A percentile compares a stretch with the other conserved stretches of the same genome.
Conservation (phyloP, 2,329 filamentous ascomycete genomes). For the Neonectria coccinea region DNA sequence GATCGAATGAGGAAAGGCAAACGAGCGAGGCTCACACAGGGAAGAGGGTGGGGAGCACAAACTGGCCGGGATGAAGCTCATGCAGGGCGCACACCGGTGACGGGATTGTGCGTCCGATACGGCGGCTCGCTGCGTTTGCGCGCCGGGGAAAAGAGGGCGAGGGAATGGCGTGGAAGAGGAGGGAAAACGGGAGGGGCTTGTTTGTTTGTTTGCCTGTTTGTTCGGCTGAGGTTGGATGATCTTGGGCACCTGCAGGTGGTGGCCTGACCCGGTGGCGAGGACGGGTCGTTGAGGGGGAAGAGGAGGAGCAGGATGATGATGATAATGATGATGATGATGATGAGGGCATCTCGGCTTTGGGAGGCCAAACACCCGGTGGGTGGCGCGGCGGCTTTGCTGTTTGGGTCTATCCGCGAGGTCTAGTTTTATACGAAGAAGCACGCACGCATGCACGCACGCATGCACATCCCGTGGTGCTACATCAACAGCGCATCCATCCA, state of each 20-base stretch:
- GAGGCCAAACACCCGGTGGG: conserved; percentile 10
- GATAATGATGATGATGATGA: no score
- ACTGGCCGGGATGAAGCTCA: conserved; percentile 19
- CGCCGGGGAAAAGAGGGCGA: neutral
- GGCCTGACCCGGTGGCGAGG: conserved; percentile 13
- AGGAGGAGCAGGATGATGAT: neutral
- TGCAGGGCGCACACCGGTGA: conserved; percentile 26
- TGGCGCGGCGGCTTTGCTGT: conserved; percentile 1
- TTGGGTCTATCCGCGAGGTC: neutral
- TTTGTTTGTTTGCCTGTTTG: neutral
- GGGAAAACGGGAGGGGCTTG: neutral
- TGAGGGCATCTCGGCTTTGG: neutral
- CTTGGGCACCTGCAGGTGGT: conserved; percentile 5
- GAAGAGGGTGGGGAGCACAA: neutral
- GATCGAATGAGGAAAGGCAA: neutral
- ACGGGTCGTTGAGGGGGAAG: conserved; percentile 1
- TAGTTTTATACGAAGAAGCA: neutral
- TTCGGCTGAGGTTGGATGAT: neutral
- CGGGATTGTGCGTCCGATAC: conserved; percentile 21
- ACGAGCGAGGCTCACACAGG: conserved; percentile 5
- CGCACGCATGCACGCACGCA: no score
- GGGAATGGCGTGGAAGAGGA: neutral
- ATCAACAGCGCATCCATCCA: neutral
- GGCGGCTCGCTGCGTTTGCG: neutral
- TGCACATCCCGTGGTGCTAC: no score